Base-by-base conservation (phyloP, 2,329 filamentous ascomycete genomes). In the Botrytis cinerea region DNA sequence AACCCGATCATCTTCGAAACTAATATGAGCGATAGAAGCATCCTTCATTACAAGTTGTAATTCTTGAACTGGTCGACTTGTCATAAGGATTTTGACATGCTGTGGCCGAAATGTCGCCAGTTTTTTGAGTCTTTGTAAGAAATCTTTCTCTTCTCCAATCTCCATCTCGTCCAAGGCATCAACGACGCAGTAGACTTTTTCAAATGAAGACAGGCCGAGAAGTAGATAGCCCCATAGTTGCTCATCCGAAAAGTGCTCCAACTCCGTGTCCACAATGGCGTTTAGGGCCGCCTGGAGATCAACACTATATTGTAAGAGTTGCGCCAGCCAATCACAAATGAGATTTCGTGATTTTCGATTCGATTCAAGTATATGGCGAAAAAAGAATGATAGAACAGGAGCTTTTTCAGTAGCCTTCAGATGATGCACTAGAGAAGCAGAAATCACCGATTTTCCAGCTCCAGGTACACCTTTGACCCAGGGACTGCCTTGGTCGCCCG, bases 81-180 rank as follows among this genome's bases (percentile, higher is more conserved):
- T 86, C 14, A 85, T 80, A 0, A 85, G 43, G 0, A 86, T 73
- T 73, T 85, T 86, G 73, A 85, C 77, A 7, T 74, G 77, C 0
- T 64, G 64, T 2, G 83, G 80, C 4, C 74, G 76, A 75, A 76
- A 79, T 6, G 77, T 73, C 0, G 81, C 82, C 0, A 86, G 77
- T 0, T 74, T 72, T 1, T 77, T 79, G 0, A 86, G 76, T 3
- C 76, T 66, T 3, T 80, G 61, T 2, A 85, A 71, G 35, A 85
- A 83, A 22, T 20, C 2, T 0, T 74, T 54, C 3, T 82, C 79
- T 20, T 83, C 76, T 0, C 78, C 81, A 8, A 70, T 61, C 51
- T 84, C 82, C 81, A 86, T 85, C 75, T 87, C 84, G 72, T 86
- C 85, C 4, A 86, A 82, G 67, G 82, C 86, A 81, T 86, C 85